phyloP scores from a whole-genome alignment of 192 early-diverging fungal genomes.

The Linnemannia schmuckeri region DNA sequence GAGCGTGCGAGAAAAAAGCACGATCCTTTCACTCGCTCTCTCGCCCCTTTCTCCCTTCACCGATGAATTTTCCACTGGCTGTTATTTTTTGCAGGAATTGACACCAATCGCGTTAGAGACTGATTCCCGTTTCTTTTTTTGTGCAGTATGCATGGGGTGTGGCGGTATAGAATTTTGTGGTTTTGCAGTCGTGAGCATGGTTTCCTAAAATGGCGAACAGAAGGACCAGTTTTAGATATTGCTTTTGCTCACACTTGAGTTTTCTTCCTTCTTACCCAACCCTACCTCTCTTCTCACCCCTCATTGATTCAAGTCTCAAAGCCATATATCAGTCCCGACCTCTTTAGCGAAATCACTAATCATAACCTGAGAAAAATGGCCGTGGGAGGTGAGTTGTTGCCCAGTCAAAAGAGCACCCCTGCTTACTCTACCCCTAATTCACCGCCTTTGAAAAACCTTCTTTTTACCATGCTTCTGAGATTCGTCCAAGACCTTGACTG shows the following conservation, averaged over 20 bases:
- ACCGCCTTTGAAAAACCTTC: background rate
- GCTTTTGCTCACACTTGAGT: background rate
- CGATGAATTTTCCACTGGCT: background rate
- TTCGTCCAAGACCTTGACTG: background rate
- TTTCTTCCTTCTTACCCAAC: background rate
- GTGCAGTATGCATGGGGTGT: background rate
- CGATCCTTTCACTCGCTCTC: background rate
- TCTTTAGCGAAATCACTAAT: too few species aligned
- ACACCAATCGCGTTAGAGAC: background rate
- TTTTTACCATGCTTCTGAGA: background rate
- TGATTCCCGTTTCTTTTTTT: background rate
- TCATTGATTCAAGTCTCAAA: background rate
- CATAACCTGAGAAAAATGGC: too few species aligned
- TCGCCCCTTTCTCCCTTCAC: background rate
- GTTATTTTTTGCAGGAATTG: background rate
- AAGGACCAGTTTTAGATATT: background rate
- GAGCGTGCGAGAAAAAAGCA: background rate
- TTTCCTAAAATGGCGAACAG: conserved; percentile 24
- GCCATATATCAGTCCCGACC: too few species aligned
- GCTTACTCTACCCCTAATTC: too few species aligned
- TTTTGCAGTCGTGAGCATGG: background rate
- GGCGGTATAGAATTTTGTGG: background rate
- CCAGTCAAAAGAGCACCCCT: too few species aligned
- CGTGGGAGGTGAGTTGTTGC: too few species aligned
- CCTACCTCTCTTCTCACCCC: background rate